Base-by-base conservation (phyloP, 148 eudicot genomes). In the Mesembryanthemum crystallinum region DNA sequence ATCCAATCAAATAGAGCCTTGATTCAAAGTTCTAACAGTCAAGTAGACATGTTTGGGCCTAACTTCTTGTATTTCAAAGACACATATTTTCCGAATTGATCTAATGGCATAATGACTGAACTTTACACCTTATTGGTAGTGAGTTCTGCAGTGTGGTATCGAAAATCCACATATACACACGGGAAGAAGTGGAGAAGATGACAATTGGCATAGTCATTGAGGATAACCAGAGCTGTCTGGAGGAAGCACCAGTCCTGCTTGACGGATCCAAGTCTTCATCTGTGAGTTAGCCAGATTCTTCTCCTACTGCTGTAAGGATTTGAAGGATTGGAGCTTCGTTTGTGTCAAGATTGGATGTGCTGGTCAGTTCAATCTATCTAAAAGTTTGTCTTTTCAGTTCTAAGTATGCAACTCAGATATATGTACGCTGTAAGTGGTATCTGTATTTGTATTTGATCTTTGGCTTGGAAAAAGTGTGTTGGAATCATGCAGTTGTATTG, bases 121-220 rank as follows among this genome's bases (percentile, higher is more conserved):
- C 18, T 47, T 42, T 13, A 27, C 52, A 3, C 60, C 17, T 78
- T 18, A 18, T 39, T 77, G 75, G 86, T 86, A 93, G 98, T 13
- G 98, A 93, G 82, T 93, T 91, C 64, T 88, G 90, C 63, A 77
- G 87, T 43, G 89, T 89, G 79, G 98, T 81, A 43, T 71, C 92
- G 12, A 93, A 93, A 88, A 93, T 93, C 69, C 94, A 93, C 66
- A 88, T 91, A 75, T 82, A 89, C 78, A 93, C 97, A 47, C 88
- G 87, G 74, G 98, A 91, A 73, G 98, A 93, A 81, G 98, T 91
- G 68, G 87, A 91, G 82, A 93, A 88, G 80, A 86, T 93, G 90
- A 87, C 83, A 2, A 71, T 82, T 29, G 98, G 92, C 11, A 74
- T 83, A 64, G 74, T 72, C 72, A 83, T 88, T 25, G 96, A 93